Base-by-base conservation (phyloP, 805 yeast genomes). In the Candida schatavii region DNA sequence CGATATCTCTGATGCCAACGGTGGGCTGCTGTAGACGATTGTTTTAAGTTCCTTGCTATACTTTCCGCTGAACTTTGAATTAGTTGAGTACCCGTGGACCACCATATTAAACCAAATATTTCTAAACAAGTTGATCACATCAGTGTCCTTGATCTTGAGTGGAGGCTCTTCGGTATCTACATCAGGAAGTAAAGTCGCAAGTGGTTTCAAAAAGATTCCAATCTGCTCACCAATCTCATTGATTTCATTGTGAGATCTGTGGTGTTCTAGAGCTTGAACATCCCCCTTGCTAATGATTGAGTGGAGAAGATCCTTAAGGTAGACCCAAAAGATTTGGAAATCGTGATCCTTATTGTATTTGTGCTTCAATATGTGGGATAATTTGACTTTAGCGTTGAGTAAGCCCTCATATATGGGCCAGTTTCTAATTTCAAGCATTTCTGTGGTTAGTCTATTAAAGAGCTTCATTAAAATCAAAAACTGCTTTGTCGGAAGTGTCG, bases 21-120 rank as follows among this genome's bases (percentile, higher is more conserved):
- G 88, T 2, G 97, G 96, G 4, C 97, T 77, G 55, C 77, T 85
- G 57, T 84, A 78, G 1, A 99, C 98, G 50, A 93, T 85, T 41
- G 81, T 68, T 51, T 75, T 70, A 32, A 91, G 70, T 21, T 78
- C 77, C 0, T 50, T 50, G 33, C 62, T 59, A 53, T 77, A 74
- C n/a, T 64, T 63, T 42, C 65, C 62, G 13, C 79, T 74, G 54
- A 81, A 67, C 11, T 70, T 68, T 0, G 93, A 81, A 28, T 71
- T 71, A 42, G 70, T 70, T n/a, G 80, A 75, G 57, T 82, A 88
- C 0, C 99, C 99, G 61, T 93, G 96, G 21, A 90, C 85, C 3
- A 83, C 91, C 74, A 93, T 71, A 55, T 91, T 93, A 61, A 88
- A 88, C 99, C 99, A 93, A 34, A 88, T 80, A 61, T 93, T 85